Evolutionary conservation across 2,329 filamentous ascomycete species (phyloP).

Genomic region (Ceratocystis eucalypticola): DNA sequence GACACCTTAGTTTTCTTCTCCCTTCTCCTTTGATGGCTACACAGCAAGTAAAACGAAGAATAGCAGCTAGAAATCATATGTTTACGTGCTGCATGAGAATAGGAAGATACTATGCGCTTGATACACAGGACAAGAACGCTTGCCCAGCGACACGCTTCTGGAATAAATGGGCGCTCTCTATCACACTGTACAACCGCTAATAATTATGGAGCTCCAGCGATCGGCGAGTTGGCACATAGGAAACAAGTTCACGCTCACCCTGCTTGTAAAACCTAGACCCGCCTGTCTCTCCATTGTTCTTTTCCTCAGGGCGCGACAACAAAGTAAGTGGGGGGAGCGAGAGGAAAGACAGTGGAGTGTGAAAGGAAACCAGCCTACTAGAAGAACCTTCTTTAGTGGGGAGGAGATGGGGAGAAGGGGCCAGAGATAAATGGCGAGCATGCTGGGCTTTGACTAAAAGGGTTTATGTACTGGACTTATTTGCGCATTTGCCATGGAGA

Average conservation of each 20-base stretch:
- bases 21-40: too few species aligned
- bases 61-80: too few species aligned
- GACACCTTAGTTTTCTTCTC: too few species aligned
- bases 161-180: neutral
- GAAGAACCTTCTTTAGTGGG: too few species aligned
- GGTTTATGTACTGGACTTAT: too few species aligned
- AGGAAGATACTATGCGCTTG: neutral
- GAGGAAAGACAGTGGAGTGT: neutral
- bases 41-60: too few species aligned
- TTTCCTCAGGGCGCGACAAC: neutral
- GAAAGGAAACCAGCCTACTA: too few species aligned
- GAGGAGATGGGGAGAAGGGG: too few species aligned
- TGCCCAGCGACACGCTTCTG: neutral
- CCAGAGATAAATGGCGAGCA: too few species aligned
- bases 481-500: too few species aligned
- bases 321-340: neutral
- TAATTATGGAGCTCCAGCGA: conserved; percentile 3
- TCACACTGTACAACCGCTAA: neutral
- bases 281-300: neutral
- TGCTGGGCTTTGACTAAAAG: too few species aligned
- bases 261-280: neutral
- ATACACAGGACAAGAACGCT: neutral
- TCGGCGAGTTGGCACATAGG: neutral
- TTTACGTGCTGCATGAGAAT: neutral
- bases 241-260: too few species aligned